These are phyloP conservation scores for Microthlaspi erraticum DNA, from an alignment of 345 rosid genomes.

Conservation along the genomic window DNA sequence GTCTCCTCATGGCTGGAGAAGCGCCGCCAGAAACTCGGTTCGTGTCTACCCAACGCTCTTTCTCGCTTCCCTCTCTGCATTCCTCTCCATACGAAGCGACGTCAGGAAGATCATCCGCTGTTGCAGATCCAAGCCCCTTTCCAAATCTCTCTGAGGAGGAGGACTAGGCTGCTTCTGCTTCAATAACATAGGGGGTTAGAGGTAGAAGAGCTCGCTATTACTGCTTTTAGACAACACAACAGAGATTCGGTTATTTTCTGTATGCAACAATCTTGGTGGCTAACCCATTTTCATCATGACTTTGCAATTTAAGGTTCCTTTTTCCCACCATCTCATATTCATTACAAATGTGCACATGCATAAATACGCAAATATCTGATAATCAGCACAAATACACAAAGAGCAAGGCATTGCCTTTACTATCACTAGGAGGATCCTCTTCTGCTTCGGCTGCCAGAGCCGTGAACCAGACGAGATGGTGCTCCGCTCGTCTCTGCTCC, in stretches of 20 bases:
- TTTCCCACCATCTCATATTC: conserved; percentile 3
- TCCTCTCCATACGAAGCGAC: conserved; percentile 66
- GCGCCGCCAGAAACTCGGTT: conserved; percentile 34
- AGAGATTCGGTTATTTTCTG: background rate
- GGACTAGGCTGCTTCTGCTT: conserved; percentile 22
- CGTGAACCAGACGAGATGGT: conserved; percentile 47
- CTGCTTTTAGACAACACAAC: background rate
- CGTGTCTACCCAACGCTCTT: conserved; percentile 54
- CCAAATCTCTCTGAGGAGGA: conserved; percentile 25
- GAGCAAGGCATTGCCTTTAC: conserved; percentile 19
- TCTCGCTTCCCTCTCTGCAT: conserved; percentile 59
- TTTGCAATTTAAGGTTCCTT: background rate
- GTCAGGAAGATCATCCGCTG: conserved; percentile 59
- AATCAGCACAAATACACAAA: conserved; percentile 24
- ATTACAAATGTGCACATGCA: too few relatives aligned
- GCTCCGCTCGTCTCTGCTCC: conserved; percentile 50
- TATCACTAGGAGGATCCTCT: conserved; percentile 54
- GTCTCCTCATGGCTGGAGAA: conserved; percentile 7
- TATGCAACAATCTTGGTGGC: too few relatives aligned
- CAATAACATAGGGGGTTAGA: conserved; percentile 6
- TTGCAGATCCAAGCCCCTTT: conserved; percentile 39
- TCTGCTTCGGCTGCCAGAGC: conserved; percentile 62
- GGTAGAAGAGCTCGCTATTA: conserved; percentile 9
- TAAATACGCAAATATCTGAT: too few relatives aligned
- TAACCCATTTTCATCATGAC: background rate